Base-by-base conservation (phyloP, 2,329 filamentous ascomycete species). In the Arthrobotrys pseudoclavata region DNA sequence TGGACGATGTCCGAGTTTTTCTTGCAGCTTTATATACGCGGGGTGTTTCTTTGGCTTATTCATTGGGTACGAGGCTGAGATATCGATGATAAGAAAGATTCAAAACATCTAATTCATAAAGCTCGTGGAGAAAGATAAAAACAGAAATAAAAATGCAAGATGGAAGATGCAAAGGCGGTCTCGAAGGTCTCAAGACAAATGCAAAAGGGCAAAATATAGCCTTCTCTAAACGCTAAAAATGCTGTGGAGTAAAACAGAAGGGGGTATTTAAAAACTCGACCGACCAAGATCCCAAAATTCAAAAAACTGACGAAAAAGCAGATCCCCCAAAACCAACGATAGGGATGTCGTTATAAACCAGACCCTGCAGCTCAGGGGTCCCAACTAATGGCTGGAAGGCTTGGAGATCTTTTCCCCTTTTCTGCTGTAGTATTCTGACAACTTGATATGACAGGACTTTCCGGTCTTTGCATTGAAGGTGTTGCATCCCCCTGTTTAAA, bases 401-500 rank as follows among this genome's bases (percentile, higher is more conserved):
- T 71, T 83, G 79, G n/a, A 86, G 86, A 62, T 85, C 82, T 68
- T 85, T 83, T n/a, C 86, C 87, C 74, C 74, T 53, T 77, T 61
- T 48, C 67, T 66, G 67, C 74, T 77, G 81, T 86, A 88, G 81
- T 87, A 87, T 70, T 86, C 84, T 72, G 84, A 85, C 81, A 87
- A 85, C 62, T 85, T 85, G 64, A 88, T 86, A 79, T 87, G 86
- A 31, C 82, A 86, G 47, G 85, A 85, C 80, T 87, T 87, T 62
- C 89, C 89, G 0, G 88, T 90, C 61, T 84, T 83, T 79, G 88
- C 86, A 74, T 90, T 86, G 80, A 89, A 91, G 53, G 88, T 85
- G 69, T 87, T 86, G 82, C 88, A 91, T 18, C 89, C 89, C 80
- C 87, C 87, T 47, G 42, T 40, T 40, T 15, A 34, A 34, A n/a